These are phyloP conservation scores for Strobilomyces confusus DNA, from an alignment of 768 basidiomycete species.

Conservation along the genomic window DNA sequence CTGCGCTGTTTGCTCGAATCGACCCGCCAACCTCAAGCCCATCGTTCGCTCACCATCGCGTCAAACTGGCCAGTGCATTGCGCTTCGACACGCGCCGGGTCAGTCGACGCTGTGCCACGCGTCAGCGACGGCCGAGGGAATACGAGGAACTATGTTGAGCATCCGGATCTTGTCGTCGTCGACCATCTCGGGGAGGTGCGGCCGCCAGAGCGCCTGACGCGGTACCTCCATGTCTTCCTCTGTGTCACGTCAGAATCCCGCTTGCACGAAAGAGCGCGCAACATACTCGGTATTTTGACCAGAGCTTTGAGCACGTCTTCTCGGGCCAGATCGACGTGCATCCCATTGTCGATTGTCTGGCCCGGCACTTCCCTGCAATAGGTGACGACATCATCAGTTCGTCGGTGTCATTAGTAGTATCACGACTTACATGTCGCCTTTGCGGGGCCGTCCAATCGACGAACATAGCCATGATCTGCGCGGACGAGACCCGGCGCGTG, in stretches of 20 bases:
- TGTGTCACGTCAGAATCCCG: background rate
- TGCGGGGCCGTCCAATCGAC: constrained; percentile 87
- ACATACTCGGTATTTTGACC: constrained; percentile 56
- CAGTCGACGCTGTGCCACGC: constrained; percentile 52
- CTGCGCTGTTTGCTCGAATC: too few species aligned
- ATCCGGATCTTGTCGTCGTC: constrained; percentile 67
- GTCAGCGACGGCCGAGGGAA: background rate
- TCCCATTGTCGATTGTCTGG: too few species aligned
- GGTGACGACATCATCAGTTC: background rate
- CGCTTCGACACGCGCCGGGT: constrained; percentile 53
- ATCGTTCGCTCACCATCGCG: constrained; percentile 61
- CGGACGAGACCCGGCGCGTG: constrained; percentile 58
- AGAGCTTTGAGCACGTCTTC: constrained; percentile 46
- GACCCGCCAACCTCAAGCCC: too few species aligned
- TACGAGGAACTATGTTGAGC: constrained; percentile 59
- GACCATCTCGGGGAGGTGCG: constrained; percentile 63
- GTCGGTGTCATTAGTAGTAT: too few species aligned
- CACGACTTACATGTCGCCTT: constrained; percentile 58
- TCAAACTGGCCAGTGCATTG: constrained; percentile 74
- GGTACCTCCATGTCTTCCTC: constrained; percentile 61
- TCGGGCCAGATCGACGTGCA: constrained; percentile 58
- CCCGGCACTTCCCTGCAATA: constrained; percentile 37
- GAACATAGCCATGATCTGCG: constrained; percentile 72
- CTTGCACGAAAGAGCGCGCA: too few species aligned
- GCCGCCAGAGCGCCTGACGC: constrained; percentile 59